Conservation (phyloP, 805 yeast species). For the Myxozyma monticola region DNA sequence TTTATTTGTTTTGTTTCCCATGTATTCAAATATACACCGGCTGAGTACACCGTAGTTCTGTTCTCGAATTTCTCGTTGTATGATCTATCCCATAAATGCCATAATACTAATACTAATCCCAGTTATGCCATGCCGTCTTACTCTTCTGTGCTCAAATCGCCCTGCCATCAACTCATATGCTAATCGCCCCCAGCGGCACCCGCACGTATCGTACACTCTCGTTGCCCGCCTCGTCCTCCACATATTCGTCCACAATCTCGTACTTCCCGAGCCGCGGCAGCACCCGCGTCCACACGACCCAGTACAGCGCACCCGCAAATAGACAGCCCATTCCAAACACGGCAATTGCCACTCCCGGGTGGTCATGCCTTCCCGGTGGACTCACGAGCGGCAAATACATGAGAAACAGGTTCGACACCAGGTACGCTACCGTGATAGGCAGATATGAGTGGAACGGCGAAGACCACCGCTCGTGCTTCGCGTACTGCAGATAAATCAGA, state of each 20-base stretch:
- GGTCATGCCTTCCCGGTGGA: constrained; percentile 20
- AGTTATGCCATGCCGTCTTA: too few relatives aligned
- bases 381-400: constrained; percentile 28
- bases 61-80: too few relatives aligned
- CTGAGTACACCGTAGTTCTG: too few relatives aligned
- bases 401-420: constrained; percentile 21
- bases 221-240: constrained; percentile 19
- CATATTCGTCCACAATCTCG: constrained; percentile 19
- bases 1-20: too few relatives aligned
- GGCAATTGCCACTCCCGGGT: constrained; percentile 25
- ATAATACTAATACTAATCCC: too few relatives aligned
- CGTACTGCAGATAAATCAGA: constrained; percentile 51
- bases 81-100: too few relatives aligned
- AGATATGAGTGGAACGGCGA: constrained; percentile 26
- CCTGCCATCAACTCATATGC: too few relatives aligned
- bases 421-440: constrained; percentile 20
- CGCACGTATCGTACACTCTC: constrained; percentile 22
- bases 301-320: constrained; percentile 23
- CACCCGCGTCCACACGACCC: constrained; percentile 27
- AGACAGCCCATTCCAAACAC: constrained; percentile 27
- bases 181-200: too few relatives aligned
- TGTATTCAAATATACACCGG: too few relatives aligned
- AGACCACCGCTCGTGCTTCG: constrained; percentile 47
- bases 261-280: constrained; percentile 26
- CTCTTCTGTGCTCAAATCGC: too few relatives aligned